Evolutionary conservation across 2,329 filamentous ascomycete species (phyloP), one percentile per base, ranked within the genome.

Genomic region (Leptographium wingfieldii): DNA sequence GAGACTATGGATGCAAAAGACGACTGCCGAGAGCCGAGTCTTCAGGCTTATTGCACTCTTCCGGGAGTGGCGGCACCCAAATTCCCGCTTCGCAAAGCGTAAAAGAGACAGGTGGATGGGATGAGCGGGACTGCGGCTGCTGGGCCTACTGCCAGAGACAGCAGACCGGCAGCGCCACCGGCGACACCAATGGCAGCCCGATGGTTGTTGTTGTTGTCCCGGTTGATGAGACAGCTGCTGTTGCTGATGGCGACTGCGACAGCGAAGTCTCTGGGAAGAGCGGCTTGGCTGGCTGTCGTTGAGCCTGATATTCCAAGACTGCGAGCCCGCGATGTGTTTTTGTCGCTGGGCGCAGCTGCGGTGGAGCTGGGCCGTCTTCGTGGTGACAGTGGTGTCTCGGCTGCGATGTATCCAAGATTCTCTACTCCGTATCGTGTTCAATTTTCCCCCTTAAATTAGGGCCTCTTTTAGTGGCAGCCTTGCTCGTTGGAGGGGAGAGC

Each of bases 351-450:
- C 16, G 16, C 19, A 19, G 43, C 19, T 46, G 19, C 19, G 43
- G 43, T 46, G 43, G 43, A 53, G 53, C 56, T 59, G 43, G 19
- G 19, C 43, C 19, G 43, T n/a, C 7, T 31, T 58, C 58, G 55
- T 61, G 58, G 57, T 59, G 59, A 46, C 43, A n/a, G 16, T 46
- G 43, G 61, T 48, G 61, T 59, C 55, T 62, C 61, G 55, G 60
- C 57, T 12, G 63, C 61, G 43, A 62, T 59, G 54, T 64, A 64
- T 35, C 63, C 64, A 56, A 62, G 56, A 55, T 63, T 62, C 59
- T 65, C 64, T 60, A 55, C 62, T 62, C 59, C 64, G 63, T 60
- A 65, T 65, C 57, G 55, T 54, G 55, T n/a, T 38, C 56, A 52
- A 31, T 53, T 59, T 54, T 55, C 56, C 35, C 43, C 19, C 46